A percentile compares a stretch with the other conserved stretches of the same genome.
Conservation (phyloP, 257 asterid genomes). For the Capsicum chinense region DNA sequence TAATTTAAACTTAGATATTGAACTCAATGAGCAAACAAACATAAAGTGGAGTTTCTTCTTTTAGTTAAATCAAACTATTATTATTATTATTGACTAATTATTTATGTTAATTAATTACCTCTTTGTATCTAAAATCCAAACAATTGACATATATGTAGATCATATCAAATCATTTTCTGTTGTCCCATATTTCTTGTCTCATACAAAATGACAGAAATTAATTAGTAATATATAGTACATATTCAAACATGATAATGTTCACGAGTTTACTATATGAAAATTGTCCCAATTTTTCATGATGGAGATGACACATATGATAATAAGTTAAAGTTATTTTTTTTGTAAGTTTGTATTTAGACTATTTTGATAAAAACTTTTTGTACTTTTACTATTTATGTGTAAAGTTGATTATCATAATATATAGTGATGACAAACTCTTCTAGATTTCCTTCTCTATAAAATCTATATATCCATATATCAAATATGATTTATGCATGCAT, state of each 20-base stretch:
- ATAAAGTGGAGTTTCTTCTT: background rate
- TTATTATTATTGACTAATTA: background rate
- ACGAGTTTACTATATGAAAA: background rate
- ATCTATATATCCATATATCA: background rate
- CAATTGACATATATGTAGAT: background rate
- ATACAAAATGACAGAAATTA: background rate
- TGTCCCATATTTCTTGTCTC: background rate
- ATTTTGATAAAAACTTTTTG: background rate
- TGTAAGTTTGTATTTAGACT: slow-evolving; percentile 22
- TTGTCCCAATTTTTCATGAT: slow-evolving; percentile 1
- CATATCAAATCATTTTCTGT: background rate
- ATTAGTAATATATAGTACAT: background rate
- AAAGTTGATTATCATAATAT: slow-evolving; percentile 7
- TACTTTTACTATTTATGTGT: background rate
- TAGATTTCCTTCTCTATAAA: background rate
- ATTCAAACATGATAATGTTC: slow-evolving; percentile 15
- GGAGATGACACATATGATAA: background rate
- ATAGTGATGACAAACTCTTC: background rate
- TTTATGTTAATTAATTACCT: background rate
- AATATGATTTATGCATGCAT: no score
- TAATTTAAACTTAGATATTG: no score
- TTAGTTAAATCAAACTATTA: background rate
- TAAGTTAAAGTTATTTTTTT: background rate
- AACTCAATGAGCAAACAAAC: background rate
- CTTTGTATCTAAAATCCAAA: background rate